Conservation (phyloP, 2,329 filamentous ascomycete genomes). For the Plenodomus biglobosus region DNA sequence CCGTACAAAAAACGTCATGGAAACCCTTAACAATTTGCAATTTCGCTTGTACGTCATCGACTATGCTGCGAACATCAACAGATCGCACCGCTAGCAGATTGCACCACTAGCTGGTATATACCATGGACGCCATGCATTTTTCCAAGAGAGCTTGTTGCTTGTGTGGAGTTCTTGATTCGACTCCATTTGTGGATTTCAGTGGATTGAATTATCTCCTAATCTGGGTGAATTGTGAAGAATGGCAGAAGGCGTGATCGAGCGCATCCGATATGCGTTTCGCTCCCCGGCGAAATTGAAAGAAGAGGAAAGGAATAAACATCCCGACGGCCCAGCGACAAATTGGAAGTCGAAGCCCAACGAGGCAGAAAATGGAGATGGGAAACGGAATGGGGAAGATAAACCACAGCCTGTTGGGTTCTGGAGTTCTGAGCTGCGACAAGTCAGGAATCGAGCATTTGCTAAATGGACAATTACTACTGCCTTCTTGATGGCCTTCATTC, state of each 20-base stretch:
- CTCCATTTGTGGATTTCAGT: not conserved
- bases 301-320: slow-evolving; percentile 9
- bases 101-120: slow-evolving; percentile 1
- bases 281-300: slow-evolving; percentile 12
- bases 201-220: not conserved
- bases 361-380: slow-evolving; percentile 10
- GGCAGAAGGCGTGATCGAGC: not conserved
- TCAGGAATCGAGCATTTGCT: slow-evolving; percentile 43
- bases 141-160: slow-evolving; percentile 3
- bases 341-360: slow-evolving; percentile 10
- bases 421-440: slow-evolving; percentile 45
- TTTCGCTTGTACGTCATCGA: slow-evolving; percentile 10
- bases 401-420: slow-evolving; percentile 51
- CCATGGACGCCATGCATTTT: slow-evolving; percentile 7
- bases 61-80: not conserved
- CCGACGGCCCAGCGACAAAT: slow-evolving; percentile 4
- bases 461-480: slow-evolving; percentile 51
- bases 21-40: slow-evolving; percentile 3
- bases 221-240: slow-evolving; percentile 1
- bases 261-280: slow-evolving; percentile 13
- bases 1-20: slow-evolving; percentile 7
- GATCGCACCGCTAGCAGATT: not conserved
- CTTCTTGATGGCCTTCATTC: slow-evolving; percentile 58
- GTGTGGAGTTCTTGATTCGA: not conserved
- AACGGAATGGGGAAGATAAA: slow-evolving; percentile 14